Percentiles rank a stretch among this genome's conserved stretches.
These are phyloP conservation scores for Mucor piriformis DNA, from an alignment of 371 early-diverging fungal species.

Conservation along the genomic window DNA sequence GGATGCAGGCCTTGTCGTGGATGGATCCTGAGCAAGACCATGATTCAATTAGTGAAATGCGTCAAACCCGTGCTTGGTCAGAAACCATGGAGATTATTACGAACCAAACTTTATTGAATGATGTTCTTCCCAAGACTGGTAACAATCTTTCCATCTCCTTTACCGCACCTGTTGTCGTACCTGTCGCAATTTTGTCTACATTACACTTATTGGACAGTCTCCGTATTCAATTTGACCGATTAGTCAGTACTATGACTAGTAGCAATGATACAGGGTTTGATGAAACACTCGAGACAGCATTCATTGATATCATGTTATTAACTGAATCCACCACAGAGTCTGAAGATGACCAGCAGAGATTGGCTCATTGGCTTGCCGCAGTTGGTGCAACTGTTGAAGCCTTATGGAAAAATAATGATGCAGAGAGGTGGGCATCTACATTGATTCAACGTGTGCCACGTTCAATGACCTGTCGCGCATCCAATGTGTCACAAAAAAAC, in stretches of 20 bases:
- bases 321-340: conserved; percentile 7
- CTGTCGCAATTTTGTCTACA: conserved; percentile 36
- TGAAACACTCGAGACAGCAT: conserved; percentile 3
- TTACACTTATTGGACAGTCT: conserved; percentile 37
- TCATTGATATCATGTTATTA: conserved; percentile 16
- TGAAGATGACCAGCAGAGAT: conserved; percentile 25
- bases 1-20: conserved; percentile 35
- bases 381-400: conserved; percentile 39
- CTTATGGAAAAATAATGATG: conserved; percentile 35
- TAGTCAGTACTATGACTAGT: conserved; percentile 19
- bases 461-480: conserved; percentile 19
- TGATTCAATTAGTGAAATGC: conserved; percentile 28
- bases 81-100: conserved; percentile 33
- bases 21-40: conserved; percentile 25
- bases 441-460: conserved; percentile 35
- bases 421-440: conserved; percentile 22
- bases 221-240: conserved; percentile 24
- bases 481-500: conserved; percentile 19
- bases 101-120: conserved; percentile 11
- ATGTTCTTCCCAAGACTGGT: background rate
- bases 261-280: background rate
- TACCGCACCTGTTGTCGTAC: conserved; percentile 39
- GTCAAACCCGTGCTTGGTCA: conserved; percentile 31
- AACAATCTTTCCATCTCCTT: conserved; percentile 27
- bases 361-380: conserved; percentile 43